A percentile compares a stretch with the other conserved stretches of the same genome.
Conservation (phyloP, 2,329 filamentous ascomycete species). For the Fusarium algeriense region DNA sequence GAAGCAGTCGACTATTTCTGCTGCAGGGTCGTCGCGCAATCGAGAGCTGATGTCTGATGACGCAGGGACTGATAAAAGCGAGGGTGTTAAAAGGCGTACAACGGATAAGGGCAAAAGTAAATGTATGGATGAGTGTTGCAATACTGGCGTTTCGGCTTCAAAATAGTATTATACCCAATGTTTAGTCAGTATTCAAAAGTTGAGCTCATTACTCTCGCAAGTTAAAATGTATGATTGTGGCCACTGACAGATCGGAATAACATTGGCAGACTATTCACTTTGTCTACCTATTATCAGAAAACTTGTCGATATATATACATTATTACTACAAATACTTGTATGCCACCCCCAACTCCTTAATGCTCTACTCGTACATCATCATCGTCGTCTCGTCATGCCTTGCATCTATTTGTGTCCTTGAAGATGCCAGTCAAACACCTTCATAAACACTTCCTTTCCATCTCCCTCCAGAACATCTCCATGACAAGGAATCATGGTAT, state of each 20-base stretch:
- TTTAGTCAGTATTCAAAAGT: not conserved
- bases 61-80: not conserved
- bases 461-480: constrained; percentile 84
- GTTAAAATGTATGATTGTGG: not conserved
- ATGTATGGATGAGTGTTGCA: constrained; percentile 9
- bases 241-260: not conserved
- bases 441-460: constrained; percentile 81
- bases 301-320: not conserved
- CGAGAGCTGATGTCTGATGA: constrained; percentile 1
- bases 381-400: not conserved
- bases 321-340: constrained; percentile 26
- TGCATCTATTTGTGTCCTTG: constrained; percentile 47
- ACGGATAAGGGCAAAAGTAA: constrained; percentile 22
- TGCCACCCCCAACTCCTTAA: constrained; percentile 4
- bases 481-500: constrained; percentile 89
- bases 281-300: not conserved
- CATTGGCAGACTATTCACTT: not conserved
- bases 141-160: constrained; percentile 1
- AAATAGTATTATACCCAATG: constrained; percentile 21
- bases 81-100: constrained; percentile 12
- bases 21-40: constrained; percentile 6
- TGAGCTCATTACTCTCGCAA: not conserved
- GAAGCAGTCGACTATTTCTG: constrained; percentile 18
- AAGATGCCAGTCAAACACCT: constrained; percentile 87
- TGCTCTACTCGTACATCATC: not conserved